Evolutionary conservation across 2,329 filamentous ascomycete genomes (phyloP).

Genomic region (Alternaria dauci): DNA sequence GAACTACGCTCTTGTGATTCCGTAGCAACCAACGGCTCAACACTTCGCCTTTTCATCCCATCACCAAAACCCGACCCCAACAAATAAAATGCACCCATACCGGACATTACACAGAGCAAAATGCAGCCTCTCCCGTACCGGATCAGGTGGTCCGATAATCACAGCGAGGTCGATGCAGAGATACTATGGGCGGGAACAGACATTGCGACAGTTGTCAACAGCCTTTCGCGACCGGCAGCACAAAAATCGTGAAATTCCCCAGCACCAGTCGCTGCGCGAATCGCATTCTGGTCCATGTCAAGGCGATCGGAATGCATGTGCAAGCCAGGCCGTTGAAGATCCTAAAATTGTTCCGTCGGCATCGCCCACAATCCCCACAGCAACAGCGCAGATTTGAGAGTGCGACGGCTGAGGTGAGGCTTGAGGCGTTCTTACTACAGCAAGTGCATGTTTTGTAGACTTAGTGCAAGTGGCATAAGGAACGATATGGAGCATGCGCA

Average conservation of each 20-base stretch:
- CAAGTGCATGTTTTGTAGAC: background rate
- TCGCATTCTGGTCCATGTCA: slow-evolving; percentile 42
- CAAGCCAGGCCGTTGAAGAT: slow-evolving; percentile 43
- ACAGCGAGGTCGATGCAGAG: slow-evolving; percentile 46
- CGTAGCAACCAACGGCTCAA: background rate
- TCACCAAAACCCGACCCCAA: slow-evolving; percentile 12
- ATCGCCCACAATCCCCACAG: slow-evolving; percentile 12
- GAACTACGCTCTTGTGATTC: slow-evolving; percentile 20
- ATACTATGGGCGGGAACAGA: slow-evolving; percentile 48
- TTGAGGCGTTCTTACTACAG: background rate
- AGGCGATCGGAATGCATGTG: slow-evolving; percentile 33
- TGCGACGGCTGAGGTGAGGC: background rate
- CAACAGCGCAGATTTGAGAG: background rate
- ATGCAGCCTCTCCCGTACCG: slow-evolving; percentile 45
- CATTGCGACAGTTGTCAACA: slow-evolving; percentile 52
- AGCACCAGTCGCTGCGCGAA: slow-evolving; percentile 45
- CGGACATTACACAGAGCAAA: slow-evolving; percentile 31
- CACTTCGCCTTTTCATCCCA: slow-evolving; percentile 6
- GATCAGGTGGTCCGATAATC: slow-evolving; percentile 51
- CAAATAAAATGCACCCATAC: slow-evolving; percentile 17
- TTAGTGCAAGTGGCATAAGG: background rate
- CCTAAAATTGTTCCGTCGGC: slow-evolving; percentile 16
- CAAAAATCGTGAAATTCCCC: slow-evolving; percentile 47
- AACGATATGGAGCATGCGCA: background rate
- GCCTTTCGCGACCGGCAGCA: slow-evolving; percentile 51